Base-by-base conservation (phyloP, 108 stramenopile genomes). In the Cyclotella cryptica region DNA sequence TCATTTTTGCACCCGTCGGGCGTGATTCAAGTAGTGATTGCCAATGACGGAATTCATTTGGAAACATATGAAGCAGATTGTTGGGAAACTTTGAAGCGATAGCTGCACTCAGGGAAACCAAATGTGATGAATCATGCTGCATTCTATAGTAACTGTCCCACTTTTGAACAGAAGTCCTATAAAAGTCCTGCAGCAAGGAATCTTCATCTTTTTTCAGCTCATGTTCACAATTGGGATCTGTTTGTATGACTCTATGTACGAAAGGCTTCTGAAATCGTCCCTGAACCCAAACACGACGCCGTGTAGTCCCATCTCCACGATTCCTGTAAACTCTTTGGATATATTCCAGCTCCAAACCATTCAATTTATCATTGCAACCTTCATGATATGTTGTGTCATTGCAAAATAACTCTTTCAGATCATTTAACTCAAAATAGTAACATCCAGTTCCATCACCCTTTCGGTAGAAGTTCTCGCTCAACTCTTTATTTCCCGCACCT, bases 211-310 rank as follows among this genome's bases (percentile, higher is more conserved):
- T 12, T 2, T 9, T 27, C 1, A 15, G 15, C 58, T 22, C 35
- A 35, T 26, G 1, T 21, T 27, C 12, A 69, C 29, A 26, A 49
- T 47, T 15, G 21, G 46, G 19, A 47, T 24, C 40, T 19, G 44
- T 11, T 1, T 14, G 40, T 13, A 10, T 44, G 41, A 12, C 44
- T n/a, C 11, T 15, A 60, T 21, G 0, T 6, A 52, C 39, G 12
- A 71, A 66, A 53, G 86, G 86, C 51, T 86, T 85, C 11, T 80
- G 87, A 82, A 91, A 91, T 29, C 90, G 61, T 12, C 73, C 93
- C 65, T 91, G 90, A 19, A 93, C 87, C 93, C 93, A 93, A 6
- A 93, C 88, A 46, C 90, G 73, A 66, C 90, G 70, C 47, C 93
- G 79, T 19, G 46, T 67, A 8, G 77, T 71, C 17, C 61, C 71